Conservation (phyloP, 2,329 filamentous ascomycete genomes). For the Xylariaceae sp. region DNA sequence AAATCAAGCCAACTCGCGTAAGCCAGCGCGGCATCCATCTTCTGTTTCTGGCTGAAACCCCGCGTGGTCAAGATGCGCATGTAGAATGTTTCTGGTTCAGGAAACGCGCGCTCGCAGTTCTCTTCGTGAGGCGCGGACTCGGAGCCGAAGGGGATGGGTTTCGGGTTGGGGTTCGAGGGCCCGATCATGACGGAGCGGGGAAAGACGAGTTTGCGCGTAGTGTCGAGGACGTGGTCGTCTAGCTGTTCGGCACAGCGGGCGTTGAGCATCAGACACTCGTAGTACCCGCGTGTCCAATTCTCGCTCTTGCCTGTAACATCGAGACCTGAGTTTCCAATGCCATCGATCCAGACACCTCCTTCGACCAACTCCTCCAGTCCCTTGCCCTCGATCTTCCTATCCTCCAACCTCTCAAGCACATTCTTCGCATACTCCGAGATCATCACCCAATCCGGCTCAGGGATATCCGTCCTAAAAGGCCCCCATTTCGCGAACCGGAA, state of each 20-base stretch:
- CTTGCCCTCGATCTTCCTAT: constrained; percentile 63
- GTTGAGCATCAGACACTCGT: constrained; percentile 72
- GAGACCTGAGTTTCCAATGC: constrained; percentile 50
- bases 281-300: constrained; percentile 82
- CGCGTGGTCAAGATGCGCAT: constrained; percentile 74
- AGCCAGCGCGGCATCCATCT: constrained; percentile 73
- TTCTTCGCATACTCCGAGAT: constrained; percentile 58
- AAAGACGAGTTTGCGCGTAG: constrained; percentile 61
- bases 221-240: constrained; percentile 74
- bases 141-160: constrained; percentile 63
- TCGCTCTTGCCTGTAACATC: constrained; percentile 75
- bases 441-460: constrained; percentile 64
- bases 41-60: constrained; percentile 75
- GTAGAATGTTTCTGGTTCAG: constrained; percentile 72
- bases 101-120: constrained; percentile 67
- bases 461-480: constrained; percentile 50
- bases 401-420: constrained; percentile 64
- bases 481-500: constrained; percentile 62
- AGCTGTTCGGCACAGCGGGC: constrained; percentile 75
- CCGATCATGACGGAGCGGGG: constrained; percentile 71
- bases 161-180: constrained; percentile 77
- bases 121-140: constrained; percentile 66
- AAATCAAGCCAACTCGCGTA: constrained; percentile 84
- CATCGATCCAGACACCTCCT: constrained; percentile 51
- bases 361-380: constrained; percentile 56